Conservation (phyloP, 345 rosid species). For the Litchi chinensis region DNA sequence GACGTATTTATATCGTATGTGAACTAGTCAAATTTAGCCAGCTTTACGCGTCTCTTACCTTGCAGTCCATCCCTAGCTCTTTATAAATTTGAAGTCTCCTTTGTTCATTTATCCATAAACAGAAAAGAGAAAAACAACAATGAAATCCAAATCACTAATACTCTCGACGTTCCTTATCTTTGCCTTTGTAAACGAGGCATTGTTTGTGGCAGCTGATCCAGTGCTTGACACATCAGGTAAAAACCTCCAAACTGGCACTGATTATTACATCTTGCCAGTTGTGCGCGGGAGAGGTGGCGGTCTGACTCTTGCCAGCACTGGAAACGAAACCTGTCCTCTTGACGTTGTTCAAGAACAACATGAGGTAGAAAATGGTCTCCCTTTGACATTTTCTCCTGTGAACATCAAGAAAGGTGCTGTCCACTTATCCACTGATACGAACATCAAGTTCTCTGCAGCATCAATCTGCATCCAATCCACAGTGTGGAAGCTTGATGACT, state of each 20-base stretch:
- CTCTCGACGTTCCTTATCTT: constrained; percentile 24
- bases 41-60: neutral
- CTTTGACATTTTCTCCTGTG: constrained; percentile 33
- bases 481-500: constrained; percentile 45
- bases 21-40: neutral
- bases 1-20: too few relatives aligned
- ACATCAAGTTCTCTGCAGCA: constrained; percentile 47
- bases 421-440: constrained; percentile 40
- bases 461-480: constrained; percentile 53
- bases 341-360: constrained; percentile 33
- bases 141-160: neutral
- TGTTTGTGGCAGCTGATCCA: constrained; percentile 7
- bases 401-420: constrained; percentile 24
- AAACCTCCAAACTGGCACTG: constrained; percentile 20
- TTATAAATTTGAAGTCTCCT: neutral
- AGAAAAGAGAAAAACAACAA: neutral
- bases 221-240: constrained; percentile 34
- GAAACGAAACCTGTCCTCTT: constrained; percentile 32
- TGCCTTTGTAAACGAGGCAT: constrained; percentile 20
- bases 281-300: constrained; percentile 40
- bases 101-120: neutral
- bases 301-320: constrained; percentile 29
- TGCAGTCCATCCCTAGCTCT: neutral
- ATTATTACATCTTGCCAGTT: constrained; percentile 40
- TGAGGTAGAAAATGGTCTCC: constrained; percentile 34